These are phyloP conservation scores for Harrya chromipes DNA, from an alignment of 768 basidiomycete genomes.

Conservation along the genomic window DNA sequence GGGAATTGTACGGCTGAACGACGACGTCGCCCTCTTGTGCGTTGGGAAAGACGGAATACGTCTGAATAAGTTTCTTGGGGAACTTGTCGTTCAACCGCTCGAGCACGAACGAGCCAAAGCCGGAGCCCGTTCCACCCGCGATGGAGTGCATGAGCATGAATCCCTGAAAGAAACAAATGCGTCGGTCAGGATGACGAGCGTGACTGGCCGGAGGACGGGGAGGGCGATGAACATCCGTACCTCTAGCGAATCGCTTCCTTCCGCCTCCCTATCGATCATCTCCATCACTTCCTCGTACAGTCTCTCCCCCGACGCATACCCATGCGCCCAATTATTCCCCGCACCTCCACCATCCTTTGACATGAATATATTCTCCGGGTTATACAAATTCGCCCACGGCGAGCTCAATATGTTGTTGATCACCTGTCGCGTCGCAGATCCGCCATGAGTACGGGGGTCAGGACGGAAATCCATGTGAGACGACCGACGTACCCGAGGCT, in stretches of 20 bases:
- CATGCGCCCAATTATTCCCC: conserved; percentile 98
- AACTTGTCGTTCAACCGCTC: conserved; percentile 97
- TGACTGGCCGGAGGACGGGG: neutral
- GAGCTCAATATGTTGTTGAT: conserved; percentile 93
- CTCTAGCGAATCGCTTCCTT: conserved; percentile 96
- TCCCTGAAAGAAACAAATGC: conserved; percentile 52
- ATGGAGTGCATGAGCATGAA: conserved; percentile 99
- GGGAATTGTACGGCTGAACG: conserved; percentile 96
- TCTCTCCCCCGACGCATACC: conserved; percentile 84
- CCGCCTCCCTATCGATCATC: conserved; percentile 97
- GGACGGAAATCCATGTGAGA: no score
- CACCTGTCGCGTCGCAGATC: conserved; percentile 52
- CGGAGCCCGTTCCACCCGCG: conserved; percentile 97
- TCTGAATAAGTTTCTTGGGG: conserved; percentile 98
- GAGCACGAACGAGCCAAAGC: conserved; percentile 95
- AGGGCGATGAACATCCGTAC: conserved; percentile 39
- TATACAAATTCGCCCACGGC: conserved; percentile 83
- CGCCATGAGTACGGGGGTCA: no score
- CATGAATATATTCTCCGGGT: conserved; percentile 96
- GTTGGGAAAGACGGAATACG: conserved; percentile 98
- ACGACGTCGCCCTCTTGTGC: conserved; percentile 93
- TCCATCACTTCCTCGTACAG: conserved; percentile 98
- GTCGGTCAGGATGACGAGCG: neutral
- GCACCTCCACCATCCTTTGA: conserved; percentile 98
- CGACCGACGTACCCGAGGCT: conserved; percentile 73